phyloP scores from a whole-genome alignment of 441 rosid species.

The Gossypium lobatum region DNA sequence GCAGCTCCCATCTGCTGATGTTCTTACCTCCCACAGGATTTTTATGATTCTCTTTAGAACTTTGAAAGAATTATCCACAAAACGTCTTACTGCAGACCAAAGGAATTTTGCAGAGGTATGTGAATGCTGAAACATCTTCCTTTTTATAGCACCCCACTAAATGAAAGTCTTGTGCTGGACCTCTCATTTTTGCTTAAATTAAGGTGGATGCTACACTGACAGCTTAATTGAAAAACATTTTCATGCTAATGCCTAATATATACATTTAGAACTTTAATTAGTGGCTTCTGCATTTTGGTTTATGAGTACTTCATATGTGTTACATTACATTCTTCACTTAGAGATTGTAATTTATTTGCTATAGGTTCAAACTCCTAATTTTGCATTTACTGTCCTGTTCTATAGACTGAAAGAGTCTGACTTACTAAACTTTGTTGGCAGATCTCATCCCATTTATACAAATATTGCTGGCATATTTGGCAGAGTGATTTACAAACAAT shows the following conservation, averaged over 20 bases:
- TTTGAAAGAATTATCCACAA: constrained; percentile 84
- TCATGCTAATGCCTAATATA: neutral
- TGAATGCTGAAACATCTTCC: constrained; percentile 10
- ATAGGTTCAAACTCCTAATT: neutral
- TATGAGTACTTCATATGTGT: neutral
- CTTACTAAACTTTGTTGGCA: constrained; percentile 34
- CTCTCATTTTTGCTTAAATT: neutral
- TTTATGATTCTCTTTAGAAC: constrained; percentile 87
- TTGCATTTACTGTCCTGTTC: neutral
- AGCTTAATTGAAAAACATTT: neutral
- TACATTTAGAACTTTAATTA: neutral
- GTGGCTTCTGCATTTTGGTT: neutral
- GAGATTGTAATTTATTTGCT: neutral
- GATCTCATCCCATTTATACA: constrained; percentile 87
- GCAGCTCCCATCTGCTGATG: constrained; percentile 76
- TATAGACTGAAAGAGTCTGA: neutral
- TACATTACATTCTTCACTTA: neutral
- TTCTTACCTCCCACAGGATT: constrained; percentile 83
- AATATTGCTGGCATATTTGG: constrained; percentile 94
- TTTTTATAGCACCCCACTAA: neutral
- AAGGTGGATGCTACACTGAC: neutral
- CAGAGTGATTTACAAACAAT: constrained; percentile 88
- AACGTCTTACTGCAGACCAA: constrained; percentile 88
- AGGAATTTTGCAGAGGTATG: constrained; percentile 73
- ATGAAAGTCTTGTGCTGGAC: neutral